phyloP scores from a whole-genome alignment of 1,139 yeast genomes.

The Scheffersomyces parashehatae region DNA sequence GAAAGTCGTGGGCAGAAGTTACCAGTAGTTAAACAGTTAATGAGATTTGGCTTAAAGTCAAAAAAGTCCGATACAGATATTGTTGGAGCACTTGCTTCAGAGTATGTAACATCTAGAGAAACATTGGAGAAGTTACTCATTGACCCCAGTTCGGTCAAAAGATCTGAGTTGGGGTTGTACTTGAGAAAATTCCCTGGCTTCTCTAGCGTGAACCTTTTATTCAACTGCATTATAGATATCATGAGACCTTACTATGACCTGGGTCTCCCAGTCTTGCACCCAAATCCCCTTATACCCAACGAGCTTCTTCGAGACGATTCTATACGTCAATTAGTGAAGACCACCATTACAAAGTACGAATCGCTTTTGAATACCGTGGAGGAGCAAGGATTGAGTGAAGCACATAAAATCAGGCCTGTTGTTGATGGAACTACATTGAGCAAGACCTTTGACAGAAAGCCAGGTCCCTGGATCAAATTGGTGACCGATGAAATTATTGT shows the following conservation, averaged over 20 bases:
- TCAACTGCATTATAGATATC: constrained; percentile 33
- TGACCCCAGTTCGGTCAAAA: constrained; percentile 24
- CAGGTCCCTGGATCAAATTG: constrained; percentile 82
- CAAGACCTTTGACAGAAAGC: constrained; percentile 53
- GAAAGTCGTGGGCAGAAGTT: constrained; percentile 30
- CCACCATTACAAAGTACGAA: constrained; percentile 28
- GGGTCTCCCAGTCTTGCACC: constrained; percentile 6
- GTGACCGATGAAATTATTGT: constrained; percentile 55
- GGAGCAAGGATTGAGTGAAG: constrained; percentile 36
- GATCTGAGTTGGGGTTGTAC: constrained; percentile 64
- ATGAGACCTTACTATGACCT: constrained; percentile 10
- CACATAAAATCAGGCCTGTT: constrained; percentile 50
- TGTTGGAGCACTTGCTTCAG: constrained; percentile 39
- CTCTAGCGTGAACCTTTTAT: constrained; percentile 46
- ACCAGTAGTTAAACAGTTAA: constrained; percentile 41
- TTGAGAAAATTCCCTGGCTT: constrained; percentile 56
- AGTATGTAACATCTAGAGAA: constrained; percentile 14
- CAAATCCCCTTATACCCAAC: constrained; percentile 6
- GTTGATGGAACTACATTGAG: constrained; percentile 71
- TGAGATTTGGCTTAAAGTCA: constrained; percentile 71
- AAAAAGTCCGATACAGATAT: constrained; percentile 58
- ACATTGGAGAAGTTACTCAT: constrained; percentile 19
- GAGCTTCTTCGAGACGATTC: constrained; percentile 9
- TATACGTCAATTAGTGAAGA: constrained; percentile 2
- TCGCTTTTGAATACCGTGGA: constrained; percentile 27